A percentile compares a stretch with the other conserved stretches of the same genome.
phyloP scores from a whole-genome alignment of 2,329 filamentous ascomycete genomes.

The Colletotrichum sp. region DNA sequence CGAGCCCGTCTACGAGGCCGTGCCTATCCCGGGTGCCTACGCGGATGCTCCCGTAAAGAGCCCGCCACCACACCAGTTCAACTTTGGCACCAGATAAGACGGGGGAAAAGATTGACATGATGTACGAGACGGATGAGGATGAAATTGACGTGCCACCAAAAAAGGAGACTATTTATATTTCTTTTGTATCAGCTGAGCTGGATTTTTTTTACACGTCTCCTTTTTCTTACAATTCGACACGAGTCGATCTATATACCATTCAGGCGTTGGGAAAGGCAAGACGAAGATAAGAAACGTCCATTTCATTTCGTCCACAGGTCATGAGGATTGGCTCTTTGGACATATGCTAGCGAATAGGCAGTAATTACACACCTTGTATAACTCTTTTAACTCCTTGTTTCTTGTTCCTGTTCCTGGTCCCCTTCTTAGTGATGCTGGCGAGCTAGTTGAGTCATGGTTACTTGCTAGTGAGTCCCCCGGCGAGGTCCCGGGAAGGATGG shows the following conservation, averaged over 20 bases:
- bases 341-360: conserved; percentile 1
- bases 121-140: neutral
- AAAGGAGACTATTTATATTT: neutral
- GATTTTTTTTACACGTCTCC: neutral
- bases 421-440: neutral
- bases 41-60: conserved; percentile 59
- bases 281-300: conserved; percentile 2
- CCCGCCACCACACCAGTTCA: conserved; percentile 50
- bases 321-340: neutral
- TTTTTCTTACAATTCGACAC: neutral
- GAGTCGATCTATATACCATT: conserved; percentile 21
- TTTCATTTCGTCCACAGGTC: neutral
- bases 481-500: neutral
- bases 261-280: conserved; percentile 22
- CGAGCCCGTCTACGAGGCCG: conserved; percentile 83
- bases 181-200: conserved; percentile 20
- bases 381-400: neutral
- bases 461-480: neutral
- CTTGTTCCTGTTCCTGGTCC: neutral
- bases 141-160: neutral
- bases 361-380: conserved; percentile 15
- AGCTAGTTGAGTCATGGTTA: neutral
- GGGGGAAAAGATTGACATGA: conserved; percentile 13
- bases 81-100: conserved; percentile 42
- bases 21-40: conserved; percentile 90